phyloP scores from a whole-genome alignment of 106 monocot species.

The Phalaenopsis equestris region DNA sequence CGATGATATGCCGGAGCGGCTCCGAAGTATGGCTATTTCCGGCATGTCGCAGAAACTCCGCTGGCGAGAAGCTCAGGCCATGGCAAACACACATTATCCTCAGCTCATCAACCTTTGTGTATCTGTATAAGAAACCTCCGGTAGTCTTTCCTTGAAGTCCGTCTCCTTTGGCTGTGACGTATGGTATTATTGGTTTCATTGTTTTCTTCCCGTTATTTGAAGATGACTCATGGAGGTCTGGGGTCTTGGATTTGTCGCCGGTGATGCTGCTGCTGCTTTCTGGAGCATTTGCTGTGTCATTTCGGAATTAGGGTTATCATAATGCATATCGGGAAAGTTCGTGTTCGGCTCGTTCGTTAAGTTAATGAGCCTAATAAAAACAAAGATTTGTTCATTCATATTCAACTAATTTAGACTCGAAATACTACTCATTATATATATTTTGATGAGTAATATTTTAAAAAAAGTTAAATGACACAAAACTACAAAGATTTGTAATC shows the following conservation, averaged over 20 bases:
- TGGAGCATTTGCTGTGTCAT: background rate
- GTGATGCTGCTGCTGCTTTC: background rate
- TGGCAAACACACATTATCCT: slow-evolving; percentile 20
- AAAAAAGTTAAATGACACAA: too few relatives aligned
- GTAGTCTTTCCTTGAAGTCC: slow-evolving; percentile 8
- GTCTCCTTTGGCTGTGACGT: slow-evolving; percentile 2
- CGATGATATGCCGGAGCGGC: slow-evolving; percentile 4
- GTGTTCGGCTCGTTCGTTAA: too few relatives aligned
- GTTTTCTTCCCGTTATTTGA: background rate
- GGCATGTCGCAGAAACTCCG: slow-evolving; percentile 11
- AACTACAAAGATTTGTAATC: too few relatives aligned
- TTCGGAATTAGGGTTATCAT: too few relatives aligned
- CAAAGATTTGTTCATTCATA: too few relatives aligned
- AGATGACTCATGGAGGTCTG: background rate
- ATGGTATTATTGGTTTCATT: background rate
- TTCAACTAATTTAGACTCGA: too few relatives aligned
- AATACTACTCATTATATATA: too few relatives aligned
- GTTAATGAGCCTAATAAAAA: too few relatives aligned
- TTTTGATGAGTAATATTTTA: too few relatives aligned
- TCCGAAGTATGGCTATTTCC: background rate
- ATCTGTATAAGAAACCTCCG: slow-evolving; percentile 9
- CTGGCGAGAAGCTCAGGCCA: slow-evolving; percentile 13
- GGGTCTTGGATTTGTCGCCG: too few relatives aligned
- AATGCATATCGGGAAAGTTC: too few relatives aligned
- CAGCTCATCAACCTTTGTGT: background rate